Evolutionary conservation across 2,329 filamentous ascomycete genomes (phyloP), one percentile per base, ranked within the genome.

Genomic region (Colletotrichum tropicale): DNA sequence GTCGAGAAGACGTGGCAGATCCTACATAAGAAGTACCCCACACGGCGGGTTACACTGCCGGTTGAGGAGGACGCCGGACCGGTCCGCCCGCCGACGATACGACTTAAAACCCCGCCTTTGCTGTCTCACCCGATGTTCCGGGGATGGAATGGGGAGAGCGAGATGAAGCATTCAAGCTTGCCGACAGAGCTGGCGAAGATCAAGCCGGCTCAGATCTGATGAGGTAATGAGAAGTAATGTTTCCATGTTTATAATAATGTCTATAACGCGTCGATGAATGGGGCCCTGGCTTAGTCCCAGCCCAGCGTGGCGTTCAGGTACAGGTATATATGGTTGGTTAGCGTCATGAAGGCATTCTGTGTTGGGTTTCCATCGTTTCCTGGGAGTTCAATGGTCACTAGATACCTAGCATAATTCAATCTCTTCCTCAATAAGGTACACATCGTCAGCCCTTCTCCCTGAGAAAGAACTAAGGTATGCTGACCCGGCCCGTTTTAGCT

Each of bases 121-220:
- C 64, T 76, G n/a, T 76, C 74, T 56, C 74, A 76, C 21, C 74
- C 74, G 4, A 76, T 76, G 70, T 76, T 76, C n/a, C 65, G 74
- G 13, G 74, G 74, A 4, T 76, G 74, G 74, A 73, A 55, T 8
- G 58, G 38, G 1, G 74, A 76, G 4, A 26, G 6, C 28, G 21
- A 71, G 1, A 48, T 16, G 64, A 76, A 67, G 48, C 74, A 76
- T 6, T 55, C 70, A 6, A 76, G 70, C 7, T 36, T 76, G 21
- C 74, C 74, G 56, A 76, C 70, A 7, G 74, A 76, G 74, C 48
- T 76, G 58, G 43, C 30, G 32, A 65, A 38, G 34, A 60, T 74
- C 28, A 76, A 58, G 70, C 70, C 74, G 5, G 65, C 70, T 18
- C 74, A 64, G 58, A 75, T 75, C 26, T 76, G 64, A 73, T 28